Evolutionary conservation across 2,329 filamentous ascomycete species (phyloP), one percentile per base, ranked within the genome.

Genomic region (Colletotrichum tamarilloi): DNA sequence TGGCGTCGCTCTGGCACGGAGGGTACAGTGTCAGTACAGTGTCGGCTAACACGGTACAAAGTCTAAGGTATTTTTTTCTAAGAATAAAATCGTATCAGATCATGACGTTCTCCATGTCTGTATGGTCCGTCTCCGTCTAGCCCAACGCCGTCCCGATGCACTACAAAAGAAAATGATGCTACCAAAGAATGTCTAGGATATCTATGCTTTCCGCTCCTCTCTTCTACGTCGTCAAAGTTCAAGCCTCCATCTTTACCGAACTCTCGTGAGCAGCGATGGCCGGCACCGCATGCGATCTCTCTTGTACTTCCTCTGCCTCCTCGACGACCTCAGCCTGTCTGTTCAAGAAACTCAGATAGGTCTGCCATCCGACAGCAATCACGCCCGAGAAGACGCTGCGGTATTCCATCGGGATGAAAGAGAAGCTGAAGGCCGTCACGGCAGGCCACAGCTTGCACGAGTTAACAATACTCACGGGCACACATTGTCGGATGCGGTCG

Each of bases 301-400:
- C 58, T 3, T 57, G 58, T 16, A 59, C 60, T 26, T 72, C 63
- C 26, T 71, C 59, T 24, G 71, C 67, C 53, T 67, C 74, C 42
- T 75, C 76, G 28, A 75, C 85, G 62, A 85, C 85, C 81, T 95
- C 94, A 1, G 94, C 94, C 74, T 86, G 85, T 78, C 92, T 88
- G 78, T 97, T 97, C 78, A 97, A 82, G 82, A 91, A 93, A 77
- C 92, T 94, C 77, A 98, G 80, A 86, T 98, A 98, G 1, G 94
- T 95, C 88, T 98, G 95, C 95, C 95, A 98, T 0, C 93, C 94
- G 64, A 98, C 92, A 1, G 94, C 94, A 76, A 97, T 89, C 7
- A 93, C 84, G 1, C 94, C 94, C 0, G 93, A 91, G 77, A 98
- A 97, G 19, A 97, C 88, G 77, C 91, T 94, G 63, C 95, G 87